Evolutionary conservation across 371 early-diverging fungal species (phyloP).

Genomic region (Rhizopus delemar): DNA sequence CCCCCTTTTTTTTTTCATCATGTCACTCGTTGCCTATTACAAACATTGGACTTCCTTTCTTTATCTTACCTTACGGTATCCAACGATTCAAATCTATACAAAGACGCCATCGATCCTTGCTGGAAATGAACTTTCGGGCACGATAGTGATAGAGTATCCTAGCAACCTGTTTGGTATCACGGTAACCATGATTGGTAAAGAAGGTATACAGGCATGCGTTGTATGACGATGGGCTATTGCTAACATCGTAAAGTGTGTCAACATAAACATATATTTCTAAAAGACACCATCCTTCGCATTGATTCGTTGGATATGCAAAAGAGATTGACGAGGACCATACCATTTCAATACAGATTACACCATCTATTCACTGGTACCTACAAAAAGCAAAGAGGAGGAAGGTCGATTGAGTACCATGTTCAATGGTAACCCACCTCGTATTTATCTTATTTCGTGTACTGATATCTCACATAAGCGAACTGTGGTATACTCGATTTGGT

Average conservation of each 20-base stretch:
- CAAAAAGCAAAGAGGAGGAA: constrained; percentile 31
- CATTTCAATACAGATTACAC: not conserved
- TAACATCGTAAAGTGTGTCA: not conserved
- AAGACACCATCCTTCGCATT: constrained; percentile 93
- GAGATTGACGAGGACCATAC: not conserved
- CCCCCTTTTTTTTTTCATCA: not conserved
- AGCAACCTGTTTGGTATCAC: not conserved
- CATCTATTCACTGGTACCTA: constrained; percentile 25
- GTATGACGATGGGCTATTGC: not conserved
- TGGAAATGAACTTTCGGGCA: constrained; percentile 32
- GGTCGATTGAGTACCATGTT: constrained; percentile 29
- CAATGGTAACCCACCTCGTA: constrained; percentile 22
- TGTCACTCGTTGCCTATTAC: not conserved
- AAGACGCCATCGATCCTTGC: constrained; percentile 41
- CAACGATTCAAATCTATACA: constrained; percentile 21
- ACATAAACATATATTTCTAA: constrained; percentile 1
- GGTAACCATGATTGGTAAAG: not conserved
- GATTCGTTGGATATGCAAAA: constrained; percentile 60
- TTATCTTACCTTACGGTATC: not conserved
- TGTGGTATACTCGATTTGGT: constrained; percentile 6
- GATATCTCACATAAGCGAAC: not conserved
- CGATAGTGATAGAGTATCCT: constrained; percentile 16
- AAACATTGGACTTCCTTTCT: not conserved
- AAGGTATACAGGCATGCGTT: not conserved
- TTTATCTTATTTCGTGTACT: not conserved